Conservation (phyloP, 2,329 filamentous ascomycete genomes). For the Epichloe amarillans region DNA sequence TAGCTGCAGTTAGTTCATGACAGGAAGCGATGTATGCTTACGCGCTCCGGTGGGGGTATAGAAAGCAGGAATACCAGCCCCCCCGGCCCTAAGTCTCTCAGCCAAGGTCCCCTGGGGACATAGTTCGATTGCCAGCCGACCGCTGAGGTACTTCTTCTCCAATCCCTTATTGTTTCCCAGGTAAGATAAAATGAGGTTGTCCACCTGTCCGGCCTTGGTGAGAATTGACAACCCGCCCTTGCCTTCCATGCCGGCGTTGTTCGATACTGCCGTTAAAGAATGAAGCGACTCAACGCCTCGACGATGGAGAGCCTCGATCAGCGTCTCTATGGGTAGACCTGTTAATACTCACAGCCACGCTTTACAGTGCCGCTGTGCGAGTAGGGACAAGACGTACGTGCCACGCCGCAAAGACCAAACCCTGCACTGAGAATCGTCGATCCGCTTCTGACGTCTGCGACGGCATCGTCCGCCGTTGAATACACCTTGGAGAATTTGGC, state of each 20-base stretch:
- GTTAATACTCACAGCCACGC: slow-evolving; percentile 2
- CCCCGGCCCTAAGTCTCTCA: slow-evolving; percentile 55
- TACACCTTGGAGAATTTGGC: slow-evolving; percentile 33
- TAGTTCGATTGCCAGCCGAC: slow-evolving; percentile 62
- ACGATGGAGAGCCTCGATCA: slow-evolving; percentile 54
- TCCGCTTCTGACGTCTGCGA: slow-evolving; percentile 57
- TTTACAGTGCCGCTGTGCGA: background rate
- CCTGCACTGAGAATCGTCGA: slow-evolving; percentile 62
- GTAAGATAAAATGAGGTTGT: slow-evolving; percentile 60
- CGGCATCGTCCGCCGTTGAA: slow-evolving; percentile 49
- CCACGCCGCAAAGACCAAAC: slow-evolving; percentile 71
- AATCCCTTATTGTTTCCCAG: slow-evolving; percentile 66
- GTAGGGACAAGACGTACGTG: slow-evolving; percentile 20
- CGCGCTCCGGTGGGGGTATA: slow-evolving; percentile 63
- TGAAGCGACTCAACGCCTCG: slow-evolving; percentile 48
- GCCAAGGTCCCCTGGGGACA: slow-evolving; percentile 66
- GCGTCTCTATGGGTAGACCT: slow-evolving; percentile 40
- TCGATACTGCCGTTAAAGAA: slow-evolving; percentile 62
- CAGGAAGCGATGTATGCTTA: slow-evolving; percentile 21
- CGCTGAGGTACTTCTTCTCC: slow-evolving; percentile 60
- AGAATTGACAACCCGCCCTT: slow-evolving; percentile 56
- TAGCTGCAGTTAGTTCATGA: background rate
- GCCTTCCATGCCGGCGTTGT: slow-evolving; percentile 62
- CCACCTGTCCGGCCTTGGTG: slow-evolving; percentile 55
- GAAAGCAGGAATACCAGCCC: slow-evolving; percentile 67